These are phyloP conservation scores for Naganishia randhawae DNA, from an alignment of 768 basidiomycete genomes.

Conservation along the genomic window DNA sequence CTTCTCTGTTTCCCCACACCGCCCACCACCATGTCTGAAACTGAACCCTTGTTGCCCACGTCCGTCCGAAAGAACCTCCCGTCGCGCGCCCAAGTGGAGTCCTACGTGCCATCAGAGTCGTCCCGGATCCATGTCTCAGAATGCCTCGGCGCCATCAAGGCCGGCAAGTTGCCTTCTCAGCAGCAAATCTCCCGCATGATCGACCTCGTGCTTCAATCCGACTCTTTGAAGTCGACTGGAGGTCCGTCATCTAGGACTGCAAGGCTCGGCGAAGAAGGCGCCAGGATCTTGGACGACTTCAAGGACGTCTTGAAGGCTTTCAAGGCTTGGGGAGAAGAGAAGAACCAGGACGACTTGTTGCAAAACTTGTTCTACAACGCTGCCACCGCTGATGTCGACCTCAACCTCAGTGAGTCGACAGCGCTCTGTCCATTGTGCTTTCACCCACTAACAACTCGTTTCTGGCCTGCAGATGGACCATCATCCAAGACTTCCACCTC, in stretches of 20 bases:
- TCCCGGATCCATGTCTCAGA: constrained; percentile 45
- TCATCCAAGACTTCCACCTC: constrained; percentile 24
- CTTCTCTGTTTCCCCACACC: neutral
- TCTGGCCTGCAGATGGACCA: constrained; percentile 6
- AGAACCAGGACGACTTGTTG: constrained; percentile 50
- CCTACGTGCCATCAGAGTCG: constrained; percentile 39
- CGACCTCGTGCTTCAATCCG: constrained; percentile 43
- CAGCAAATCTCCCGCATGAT: constrained; percentile 42
- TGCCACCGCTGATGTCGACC: constrained; percentile 46
- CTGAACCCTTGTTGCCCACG: constrained; percentile 36
- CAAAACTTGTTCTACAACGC: constrained; percentile 51
- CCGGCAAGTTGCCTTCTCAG: constrained; percentile 50
- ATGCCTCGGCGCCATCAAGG: constrained; percentile 44
- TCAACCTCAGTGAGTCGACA: constrained; percentile 35
- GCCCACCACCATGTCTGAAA: constrained; percentile 34
- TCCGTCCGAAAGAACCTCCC: constrained; percentile 32
- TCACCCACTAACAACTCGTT: neutral
- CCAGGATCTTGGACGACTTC: constrained; percentile 46
- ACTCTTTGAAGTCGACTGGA: constrained; percentile 44
- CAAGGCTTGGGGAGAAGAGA: constrained; percentile 49
- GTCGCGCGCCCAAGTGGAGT: constrained; percentile 36
- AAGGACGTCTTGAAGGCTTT: constrained; percentile 45
- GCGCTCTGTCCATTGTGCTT: neutral
- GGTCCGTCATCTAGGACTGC: constrained; percentile 48
- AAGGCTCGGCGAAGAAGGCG: constrained; percentile 45